Base-by-base conservation (phyloP, 2,329 filamentous ascomycete genomes). In the Boeremia exigua region DNA sequence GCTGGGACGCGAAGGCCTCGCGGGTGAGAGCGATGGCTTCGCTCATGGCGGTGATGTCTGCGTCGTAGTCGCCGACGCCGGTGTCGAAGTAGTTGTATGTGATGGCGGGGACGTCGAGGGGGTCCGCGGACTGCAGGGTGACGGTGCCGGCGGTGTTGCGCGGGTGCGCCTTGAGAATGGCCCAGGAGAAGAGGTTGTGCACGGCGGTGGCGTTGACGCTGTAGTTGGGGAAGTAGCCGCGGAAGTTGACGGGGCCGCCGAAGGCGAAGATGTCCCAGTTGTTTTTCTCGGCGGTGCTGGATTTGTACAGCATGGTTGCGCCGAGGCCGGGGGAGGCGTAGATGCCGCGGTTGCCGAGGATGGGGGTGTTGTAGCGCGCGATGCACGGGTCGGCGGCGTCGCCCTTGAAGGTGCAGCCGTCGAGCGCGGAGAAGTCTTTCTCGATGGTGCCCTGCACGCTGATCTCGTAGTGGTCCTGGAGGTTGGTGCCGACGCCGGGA, bases 141-240 rank as follows among this genome's bases (percentile, higher is more conserved):
- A 92, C 87, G 1, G 80, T 82, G 8, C 89, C 89, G 6, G 72
- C 79, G 71, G 72, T 74, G 69, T 90, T 89, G 48, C 84, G 82
- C 0, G 87, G 82, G 64, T 88, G 86, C 0, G 83, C 81, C 72
- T 88, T 88, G 48, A 91, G 78, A 3, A 82, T 80, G 10, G 75
- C 74, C 81, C 81, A 83, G 12, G 79, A 76, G 61, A 82, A 79
- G 45, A 75, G 69, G 4, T 82, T 76, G 64, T 84, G 87, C 17
- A 66, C 61, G 2, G 33, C 75, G 0, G 79, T 79, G 4, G 82
- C 77, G 2, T 83, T 81, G 40, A 83, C 76, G n/a, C 82, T 82
- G 52, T 83, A 80, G 34, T 80, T 79, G 0, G 83, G 83, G 74
- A 81, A 85, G 74, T 85, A 84, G 15, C 82, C 81, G 15, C 75